Percentiles rank a stretch among this genome's conserved stretches.
Evolutionary conservation across 2,329 filamentous ascomycete genomes (phyloP).

Genomic region (Penicillium hesseltinei): DNA sequence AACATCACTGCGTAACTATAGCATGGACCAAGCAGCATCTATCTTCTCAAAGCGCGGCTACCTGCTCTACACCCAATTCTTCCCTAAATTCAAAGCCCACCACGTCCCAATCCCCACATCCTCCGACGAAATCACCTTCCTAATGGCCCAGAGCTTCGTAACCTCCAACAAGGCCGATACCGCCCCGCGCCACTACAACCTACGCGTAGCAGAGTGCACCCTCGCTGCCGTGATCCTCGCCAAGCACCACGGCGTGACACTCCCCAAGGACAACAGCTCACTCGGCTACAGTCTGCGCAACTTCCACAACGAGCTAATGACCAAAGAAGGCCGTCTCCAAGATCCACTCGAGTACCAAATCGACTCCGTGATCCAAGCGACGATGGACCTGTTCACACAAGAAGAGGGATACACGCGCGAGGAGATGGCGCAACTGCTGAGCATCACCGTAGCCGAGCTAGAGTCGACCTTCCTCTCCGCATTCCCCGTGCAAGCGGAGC

Average conservation of each 20-base stretch:
- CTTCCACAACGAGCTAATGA: constrained; percentile 81
- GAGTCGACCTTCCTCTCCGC: constrained; percentile 77
- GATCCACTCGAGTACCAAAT: constrained; percentile 65
- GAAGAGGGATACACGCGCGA: constrained; percentile 84
- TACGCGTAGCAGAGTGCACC: constrained; percentile 92
- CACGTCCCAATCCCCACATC: constrained; percentile 81
- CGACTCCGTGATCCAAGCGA: constrained; percentile 66
- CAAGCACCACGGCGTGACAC: constrained; percentile 59
- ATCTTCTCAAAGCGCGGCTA: constrained; percentile 86
- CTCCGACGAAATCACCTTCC: constrained; percentile 78
- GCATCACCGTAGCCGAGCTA: constrained; percentile 67
- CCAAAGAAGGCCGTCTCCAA: constrained; percentile 46
- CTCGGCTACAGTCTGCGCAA: constrained; percentile 79
- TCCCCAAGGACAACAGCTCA: constrained; percentile 77
- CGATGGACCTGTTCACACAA: constrained; percentile 68
- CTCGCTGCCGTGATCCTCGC: constrained; percentile 72
- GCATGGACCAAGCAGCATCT: constrained; percentile 96
- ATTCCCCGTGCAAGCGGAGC: constrained; percentile 83
- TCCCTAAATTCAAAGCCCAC: constrained; percentile 70
- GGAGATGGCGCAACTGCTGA: constrained; percentile 73
- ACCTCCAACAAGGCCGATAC: constrained; percentile 93
- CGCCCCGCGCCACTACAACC: constrained; percentile 90
- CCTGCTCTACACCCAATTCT: constrained; percentile 87
- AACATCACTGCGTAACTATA: neutral
- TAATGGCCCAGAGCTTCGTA: constrained; percentile 93